phyloP scores from a whole-genome alignment of 352 stramenopile genomes.

The Pythium plurisporium region DNA sequence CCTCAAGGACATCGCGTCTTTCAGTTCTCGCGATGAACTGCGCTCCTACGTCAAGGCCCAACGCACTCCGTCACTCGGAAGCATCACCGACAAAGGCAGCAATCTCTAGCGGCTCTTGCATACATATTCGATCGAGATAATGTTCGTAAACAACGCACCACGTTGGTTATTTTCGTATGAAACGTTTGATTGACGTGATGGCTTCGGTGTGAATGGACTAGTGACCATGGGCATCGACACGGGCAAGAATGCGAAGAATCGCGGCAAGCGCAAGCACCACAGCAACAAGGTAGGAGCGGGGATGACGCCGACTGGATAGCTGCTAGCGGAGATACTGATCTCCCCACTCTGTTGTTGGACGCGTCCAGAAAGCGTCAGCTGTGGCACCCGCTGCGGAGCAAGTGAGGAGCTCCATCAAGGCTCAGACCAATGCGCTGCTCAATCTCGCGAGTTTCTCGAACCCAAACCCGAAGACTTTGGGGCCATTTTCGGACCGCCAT shows the following conservation, averaged over 20 bases:
- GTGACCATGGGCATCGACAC: conserved; percentile 13
- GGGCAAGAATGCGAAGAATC: conserved; percentile 2
- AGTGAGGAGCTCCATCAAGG: conserved; percentile 39
- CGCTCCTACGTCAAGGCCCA: conserved; percentile 24
- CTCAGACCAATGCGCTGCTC: conserved; percentile 66
- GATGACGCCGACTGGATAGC: neutral
- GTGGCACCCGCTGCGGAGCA: conserved; percentile 12
- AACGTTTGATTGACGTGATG: conserved; percentile 14
- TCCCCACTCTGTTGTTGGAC: neutral
- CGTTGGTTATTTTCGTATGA: conserved; percentile 14
- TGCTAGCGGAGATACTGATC: neutral
- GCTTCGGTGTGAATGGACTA: neutral
- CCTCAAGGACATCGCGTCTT: conserved; percentile 32
- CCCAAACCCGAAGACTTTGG: conserved; percentile 78
- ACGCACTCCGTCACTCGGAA: conserved; percentile 20
- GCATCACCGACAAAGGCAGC: conserved; percentile 3
- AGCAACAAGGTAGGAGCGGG: neutral
- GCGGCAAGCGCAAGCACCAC: conserved; percentile 19
- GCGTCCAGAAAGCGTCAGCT: conserved; percentile 21
- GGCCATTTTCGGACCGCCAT: conserved; percentile 68
- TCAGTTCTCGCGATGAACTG: conserved; percentile 20
- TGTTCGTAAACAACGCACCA: too few relatives aligned
- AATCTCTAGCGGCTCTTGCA: neutral
- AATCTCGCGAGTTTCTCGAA: conserved; percentile 67
- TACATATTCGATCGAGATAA: neutral